Percentiles rank a stretch among this genome's conserved stretches.
Conservation (phyloP, 2,329 filamentous ascomycete genomes). For the Diplodia sapinea region DNA sequence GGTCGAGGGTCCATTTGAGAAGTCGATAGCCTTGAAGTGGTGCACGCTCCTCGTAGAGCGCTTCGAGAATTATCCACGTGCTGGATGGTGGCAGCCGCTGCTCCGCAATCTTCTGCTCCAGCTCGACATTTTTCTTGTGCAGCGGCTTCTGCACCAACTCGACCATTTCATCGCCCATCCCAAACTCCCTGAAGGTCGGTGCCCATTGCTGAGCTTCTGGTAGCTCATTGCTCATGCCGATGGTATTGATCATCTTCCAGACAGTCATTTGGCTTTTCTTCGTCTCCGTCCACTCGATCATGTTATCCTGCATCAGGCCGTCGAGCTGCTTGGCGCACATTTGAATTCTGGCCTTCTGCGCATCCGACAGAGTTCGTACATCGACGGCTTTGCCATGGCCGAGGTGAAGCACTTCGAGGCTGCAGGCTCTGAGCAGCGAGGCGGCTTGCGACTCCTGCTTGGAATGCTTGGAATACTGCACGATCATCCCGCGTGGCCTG, state of each 20-base stretch:
- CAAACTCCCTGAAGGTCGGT: neutral
- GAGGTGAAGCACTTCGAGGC: neutral
- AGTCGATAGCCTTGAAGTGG: neutral
- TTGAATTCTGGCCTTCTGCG: neutral
- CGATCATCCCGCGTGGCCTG: too few species aligned
- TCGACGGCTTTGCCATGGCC: neutral
- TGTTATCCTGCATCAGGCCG: neutral
- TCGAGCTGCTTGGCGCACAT: neutral
- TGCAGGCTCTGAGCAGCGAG: neutral
- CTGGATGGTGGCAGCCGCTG: constrained; percentile 1
- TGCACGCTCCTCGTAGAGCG: neutral
- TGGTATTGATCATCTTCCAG: neutral
- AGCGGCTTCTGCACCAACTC: neutral
- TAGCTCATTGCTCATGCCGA: neutral
- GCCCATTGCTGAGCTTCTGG: constrained; percentile 5
- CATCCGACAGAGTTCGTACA: neutral
- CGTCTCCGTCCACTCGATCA: neutral
- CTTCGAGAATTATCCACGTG: constrained; percentile 5
- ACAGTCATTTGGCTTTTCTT: neutral
- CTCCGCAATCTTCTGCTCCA: neutral
- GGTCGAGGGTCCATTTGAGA: neutral
- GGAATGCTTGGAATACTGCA: too few species aligned
- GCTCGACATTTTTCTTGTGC: neutral
- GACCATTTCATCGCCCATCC: neutral
- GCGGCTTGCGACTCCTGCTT: neutral